Evolutionary conservation across 2,329 filamentous ascomycete genomes (phyloP).

Genomic region (Cladosporium austrohemisphaericum): DNA sequence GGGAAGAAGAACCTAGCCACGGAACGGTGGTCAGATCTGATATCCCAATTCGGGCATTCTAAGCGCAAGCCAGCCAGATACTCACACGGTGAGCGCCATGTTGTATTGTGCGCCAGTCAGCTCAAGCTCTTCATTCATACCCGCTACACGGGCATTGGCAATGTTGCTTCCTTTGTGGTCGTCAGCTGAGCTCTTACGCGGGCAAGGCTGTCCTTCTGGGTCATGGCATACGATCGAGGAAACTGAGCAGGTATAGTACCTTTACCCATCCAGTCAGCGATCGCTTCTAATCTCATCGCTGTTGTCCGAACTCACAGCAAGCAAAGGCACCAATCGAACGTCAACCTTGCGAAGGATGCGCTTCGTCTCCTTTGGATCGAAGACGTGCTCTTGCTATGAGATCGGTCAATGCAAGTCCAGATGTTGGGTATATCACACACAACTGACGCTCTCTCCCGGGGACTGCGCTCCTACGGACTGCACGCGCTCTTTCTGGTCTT

Average conservation of each 20-base stretch:
- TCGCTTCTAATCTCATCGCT: too few relatives aligned
- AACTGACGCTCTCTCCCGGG: too few relatives aligned
- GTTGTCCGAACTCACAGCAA: too few relatives aligned
- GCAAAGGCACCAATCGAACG: conserved; percentile 46
- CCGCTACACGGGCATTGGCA: conserved; percentile 36
- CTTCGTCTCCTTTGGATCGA: conserved; percentile 34
- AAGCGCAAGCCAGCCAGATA: too few relatives aligned
- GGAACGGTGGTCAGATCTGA: neutral
- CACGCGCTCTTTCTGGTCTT: neutral
- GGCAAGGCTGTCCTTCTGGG: too few relatives aligned
- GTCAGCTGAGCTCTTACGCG: too few relatives aligned
- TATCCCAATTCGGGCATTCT: neutral
- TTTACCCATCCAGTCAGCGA: too few relatives aligned
- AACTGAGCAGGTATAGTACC: conserved; percentile 42
- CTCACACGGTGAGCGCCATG: conserved; percentile 31
- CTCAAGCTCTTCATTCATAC: conserved; percentile 29
- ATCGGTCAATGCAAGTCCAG: neutral
- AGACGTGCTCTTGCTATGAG: neutral
- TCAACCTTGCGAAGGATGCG: conserved; percentile 49
- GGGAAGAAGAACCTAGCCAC: conserved; percentile 37
- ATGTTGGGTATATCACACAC: too few relatives aligned
- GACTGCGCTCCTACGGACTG: too few relatives aligned
- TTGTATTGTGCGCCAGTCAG: conserved; percentile 21
- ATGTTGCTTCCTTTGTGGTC: conserved; percentile 1
- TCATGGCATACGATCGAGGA: conserved; percentile 38